Evolutionary conservation across 306 rosid genomes (phyloP).

Genomic region (Lupinus albus): DNA sequence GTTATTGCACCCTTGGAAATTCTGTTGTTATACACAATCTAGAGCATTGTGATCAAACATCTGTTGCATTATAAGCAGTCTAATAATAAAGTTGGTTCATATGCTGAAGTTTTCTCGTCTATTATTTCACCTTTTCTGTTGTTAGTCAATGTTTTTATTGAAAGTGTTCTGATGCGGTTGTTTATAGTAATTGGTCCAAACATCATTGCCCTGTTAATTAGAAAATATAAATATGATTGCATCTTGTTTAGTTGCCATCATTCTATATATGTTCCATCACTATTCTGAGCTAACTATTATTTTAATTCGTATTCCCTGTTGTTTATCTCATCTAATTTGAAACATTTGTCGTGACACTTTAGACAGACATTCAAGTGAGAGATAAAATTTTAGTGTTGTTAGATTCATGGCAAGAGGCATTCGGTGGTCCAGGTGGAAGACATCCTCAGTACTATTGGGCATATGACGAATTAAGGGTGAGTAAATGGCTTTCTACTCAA

Average conservation of each 20-base stretch:
- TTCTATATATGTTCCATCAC: slow-evolving; percentile 16
- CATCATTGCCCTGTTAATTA: not conserved
- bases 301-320: not conserved
- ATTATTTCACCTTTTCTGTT: not conserved
- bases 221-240: not conserved
- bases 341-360: slow-evolving; percentile 43
- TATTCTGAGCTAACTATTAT: slow-evolving; percentile 15
- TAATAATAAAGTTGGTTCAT: not conserved
- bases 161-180: not conserved
- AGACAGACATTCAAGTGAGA: slow-evolving; percentile 94
- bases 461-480: slow-evolving; percentile 80
- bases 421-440: slow-evolving; percentile 89
- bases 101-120: slow-evolving; percentile 24
- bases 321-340: slow-evolving; percentile 27
- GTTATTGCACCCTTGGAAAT: slow-evolving; percentile 4
- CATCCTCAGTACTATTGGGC: slow-evolving; percentile 91
- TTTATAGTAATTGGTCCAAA: not conserved
- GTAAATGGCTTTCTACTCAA: slow-evolving; percentile 27
- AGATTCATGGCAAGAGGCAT: slow-evolving; percentile 96
- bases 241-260: slow-evolving; percentile 2
- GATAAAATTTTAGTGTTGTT: slow-evolving; percentile 80
- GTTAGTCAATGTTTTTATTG: slow-evolving; percentile 12
- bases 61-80: not conserved
- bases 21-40: not conserved
- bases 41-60: slow-evolving; percentile 2